Evolutionary conservation across 805 yeast species (phyloP).

Genomic region (Cyberlindnera mycetangii): DNA sequence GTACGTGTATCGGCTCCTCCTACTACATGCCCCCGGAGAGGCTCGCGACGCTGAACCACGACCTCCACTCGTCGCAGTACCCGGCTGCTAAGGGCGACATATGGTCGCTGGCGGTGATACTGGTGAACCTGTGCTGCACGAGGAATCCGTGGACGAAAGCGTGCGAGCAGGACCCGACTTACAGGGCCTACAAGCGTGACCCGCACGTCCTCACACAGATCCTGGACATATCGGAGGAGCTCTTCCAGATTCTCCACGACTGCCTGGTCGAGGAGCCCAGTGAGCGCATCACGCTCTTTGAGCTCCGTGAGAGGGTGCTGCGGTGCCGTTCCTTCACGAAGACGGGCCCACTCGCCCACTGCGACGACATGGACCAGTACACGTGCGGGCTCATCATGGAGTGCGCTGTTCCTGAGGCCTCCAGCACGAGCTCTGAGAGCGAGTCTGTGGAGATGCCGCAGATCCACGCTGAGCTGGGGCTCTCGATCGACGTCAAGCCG

Average conservation of each 20-base stretch:
- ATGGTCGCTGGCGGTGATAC: conserved; percentile 82
- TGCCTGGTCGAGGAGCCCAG: conserved; percentile 33
- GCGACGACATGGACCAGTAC: conserved; percentile 11
- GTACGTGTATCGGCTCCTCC: conserved; percentile 80
- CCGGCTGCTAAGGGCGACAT: conserved; percentile 80
- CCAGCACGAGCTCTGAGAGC: not conserved
- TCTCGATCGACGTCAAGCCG: not conserved
- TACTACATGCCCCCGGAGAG: conserved; percentile 95
- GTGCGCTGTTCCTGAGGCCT: conserved; percentile 13
- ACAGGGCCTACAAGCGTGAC: conserved; percentile 57
- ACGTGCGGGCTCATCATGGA: conserved; percentile 2
- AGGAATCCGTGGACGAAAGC: conserved; percentile 93
- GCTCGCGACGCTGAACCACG: conserved; percentile 35
- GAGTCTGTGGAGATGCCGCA: conserved; percentile 8
- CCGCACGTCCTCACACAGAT: conserved; percentile 57
- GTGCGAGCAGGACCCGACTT: conserved; percentile 59
- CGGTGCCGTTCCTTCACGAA: conserved; percentile 22
- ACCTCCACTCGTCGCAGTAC: conserved; percentile 33
- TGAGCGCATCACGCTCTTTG: conserved; percentile 29
- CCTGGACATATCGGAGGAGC: conserved; percentile 66
- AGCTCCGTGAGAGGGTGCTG: conserved; percentile 21
- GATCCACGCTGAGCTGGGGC: not conserved
- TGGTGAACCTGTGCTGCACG: conserved; percentile 76
- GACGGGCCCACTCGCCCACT: conserved; percentile 20
- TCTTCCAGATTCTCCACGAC: conserved; percentile 46